Evolutionary conservation across 2,329 filamentous ascomycete species (phyloP).

Genomic region (Sporothrix protearum): DNA sequence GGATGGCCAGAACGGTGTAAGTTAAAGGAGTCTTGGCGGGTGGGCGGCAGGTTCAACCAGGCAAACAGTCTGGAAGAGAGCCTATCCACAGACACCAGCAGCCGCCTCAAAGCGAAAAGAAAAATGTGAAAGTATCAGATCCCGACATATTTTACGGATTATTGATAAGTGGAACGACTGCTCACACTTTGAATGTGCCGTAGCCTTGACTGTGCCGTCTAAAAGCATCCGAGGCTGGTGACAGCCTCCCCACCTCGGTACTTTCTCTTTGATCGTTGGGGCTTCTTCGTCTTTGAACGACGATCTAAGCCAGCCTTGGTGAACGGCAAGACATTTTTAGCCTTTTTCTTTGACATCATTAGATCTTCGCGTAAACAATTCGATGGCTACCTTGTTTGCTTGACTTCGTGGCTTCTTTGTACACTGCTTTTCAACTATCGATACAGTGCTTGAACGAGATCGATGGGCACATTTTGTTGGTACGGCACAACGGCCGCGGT

Average conservation of each 20-base stretch:
- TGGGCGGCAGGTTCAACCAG: background rate
- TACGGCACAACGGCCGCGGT: constrained; percentile 22
- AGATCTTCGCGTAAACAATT: too few species aligned
- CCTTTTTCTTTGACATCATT: background rate
- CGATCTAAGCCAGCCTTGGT: background rate
- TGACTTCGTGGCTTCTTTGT: background rate
- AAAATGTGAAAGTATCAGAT: background rate
- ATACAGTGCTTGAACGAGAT: background rate
- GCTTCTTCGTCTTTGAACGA: background rate
- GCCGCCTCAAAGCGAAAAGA: background rate
- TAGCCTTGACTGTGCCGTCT: background rate
- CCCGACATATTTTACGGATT: background rate
- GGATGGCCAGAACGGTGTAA: background rate
- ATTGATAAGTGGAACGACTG: background rate
- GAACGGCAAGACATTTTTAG: background rate
- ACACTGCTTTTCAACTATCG: background rate
- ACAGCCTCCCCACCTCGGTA: background rate
- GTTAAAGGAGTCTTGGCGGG: background rate
- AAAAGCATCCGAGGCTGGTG: background rate
- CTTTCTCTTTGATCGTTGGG: background rate
- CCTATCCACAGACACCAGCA: background rate
- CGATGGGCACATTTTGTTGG: constrained; percentile 20
- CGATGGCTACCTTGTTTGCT: background rate
- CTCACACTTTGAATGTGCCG: background rate
- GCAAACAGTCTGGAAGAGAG: constrained; percentile 3